phyloP scores from a whole-genome alignment of 2,329 filamentous ascomycete genomes.

The Epichloe coenophiala region DNA sequence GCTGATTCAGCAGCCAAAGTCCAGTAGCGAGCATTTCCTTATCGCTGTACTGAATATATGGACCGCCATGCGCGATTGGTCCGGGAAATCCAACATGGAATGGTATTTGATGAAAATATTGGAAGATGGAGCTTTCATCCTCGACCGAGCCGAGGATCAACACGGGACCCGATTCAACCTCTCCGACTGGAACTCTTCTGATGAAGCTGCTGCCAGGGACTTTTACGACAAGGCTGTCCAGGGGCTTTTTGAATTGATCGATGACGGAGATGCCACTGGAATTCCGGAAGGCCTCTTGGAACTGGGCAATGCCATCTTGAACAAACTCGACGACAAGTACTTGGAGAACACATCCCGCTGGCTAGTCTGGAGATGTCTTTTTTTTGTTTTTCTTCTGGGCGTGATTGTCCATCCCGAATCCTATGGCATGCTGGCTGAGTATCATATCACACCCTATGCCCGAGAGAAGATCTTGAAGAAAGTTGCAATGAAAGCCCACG shows the following conservation, averaged over 20 bases:
- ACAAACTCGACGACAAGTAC: conserved; percentile 58
- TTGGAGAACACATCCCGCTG: conserved; percentile 67
- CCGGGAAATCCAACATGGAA: conserved; percentile 78
- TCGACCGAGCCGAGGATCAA: conserved; percentile 74
- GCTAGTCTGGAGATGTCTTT: conserved; percentile 90
- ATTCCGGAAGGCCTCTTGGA: conserved; percentile 78
- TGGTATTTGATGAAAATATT: conserved; percentile 91
- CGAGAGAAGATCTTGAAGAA: conserved; percentile 70
- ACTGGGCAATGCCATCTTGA: conserved; percentile 71
- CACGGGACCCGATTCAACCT: conserved; percentile 58
- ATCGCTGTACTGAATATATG: conserved; percentile 78
- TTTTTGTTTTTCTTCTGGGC: conserved; percentile 78
- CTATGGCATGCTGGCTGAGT: conserved; percentile 66
- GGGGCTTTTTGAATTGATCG: conserved; percentile 72
- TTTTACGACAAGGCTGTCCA: conserved; percentile 78
- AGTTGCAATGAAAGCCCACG: conserved; percentile 67
- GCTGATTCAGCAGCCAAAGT: conserved; percentile 64
- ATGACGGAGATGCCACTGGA: conserved; percentile 70
- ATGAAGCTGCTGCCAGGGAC: conserved; percentile 70
- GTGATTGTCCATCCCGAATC: conserved; percentile 83
- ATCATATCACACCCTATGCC: conserved; percentile 84
- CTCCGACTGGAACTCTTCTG: conserved; percentile 60
- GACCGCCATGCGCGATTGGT: conserved; percentile 79
- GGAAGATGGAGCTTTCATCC: conserved; percentile 79
- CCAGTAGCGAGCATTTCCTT: conserved; percentile 66